Evolutionary conservation across 495 filamentous ascomycete genomes (phyloP).

Genomic region (Penicillium cataractarum): DNA sequence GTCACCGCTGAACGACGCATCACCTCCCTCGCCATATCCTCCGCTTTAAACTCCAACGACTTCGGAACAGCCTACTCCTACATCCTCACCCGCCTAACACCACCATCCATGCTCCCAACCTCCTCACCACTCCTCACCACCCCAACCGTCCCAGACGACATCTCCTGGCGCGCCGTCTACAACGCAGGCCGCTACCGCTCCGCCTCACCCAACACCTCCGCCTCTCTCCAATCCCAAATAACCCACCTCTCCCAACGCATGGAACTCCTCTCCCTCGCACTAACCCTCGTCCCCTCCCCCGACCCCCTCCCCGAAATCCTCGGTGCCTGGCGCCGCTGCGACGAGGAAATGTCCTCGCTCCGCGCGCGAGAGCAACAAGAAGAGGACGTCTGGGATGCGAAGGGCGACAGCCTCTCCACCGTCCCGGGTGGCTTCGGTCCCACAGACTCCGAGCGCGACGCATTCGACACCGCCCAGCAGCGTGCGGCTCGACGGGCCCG

Average conservation of each 20-base stretch:
- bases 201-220: conserved; percentile 31
- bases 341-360: conserved; percentile 77
- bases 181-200: conserved; percentile 81
- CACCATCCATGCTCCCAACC: conserved; percentile 36
- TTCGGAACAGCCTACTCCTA: conserved; percentile 98
- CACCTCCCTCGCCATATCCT: conserved; percentile 84
- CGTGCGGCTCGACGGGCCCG: conserved; percentile 41
- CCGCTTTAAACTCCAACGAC: conserved; percentile 82
- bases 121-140: conserved; percentile 32
- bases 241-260: conserved; percentile 68
- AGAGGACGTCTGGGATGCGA: conserved; percentile 72
- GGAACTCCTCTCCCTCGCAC: conserved; percentile 84
- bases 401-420: conserved; percentile 57
- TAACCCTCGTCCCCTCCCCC: conserved; percentile 74
- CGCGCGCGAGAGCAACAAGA: conserved; percentile 72
- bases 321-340: conserved; percentile 79
- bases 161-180: conserved; percentile 91
- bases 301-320: conserved; percentile 82
- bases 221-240: conserved; percentile 43
- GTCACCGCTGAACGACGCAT: conserved; percentile 65
- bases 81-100: conserved; percentile 69
- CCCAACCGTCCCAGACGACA: conserved; percentile 63
- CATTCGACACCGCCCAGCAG: conserved; percentile 46
- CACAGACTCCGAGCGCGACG: conserved; percentile 49
- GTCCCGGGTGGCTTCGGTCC: conserved; percentile 70